phyloP scores from a whole-genome alignment of 768 basidiomycete species.

The Russula virescens region DNA sequence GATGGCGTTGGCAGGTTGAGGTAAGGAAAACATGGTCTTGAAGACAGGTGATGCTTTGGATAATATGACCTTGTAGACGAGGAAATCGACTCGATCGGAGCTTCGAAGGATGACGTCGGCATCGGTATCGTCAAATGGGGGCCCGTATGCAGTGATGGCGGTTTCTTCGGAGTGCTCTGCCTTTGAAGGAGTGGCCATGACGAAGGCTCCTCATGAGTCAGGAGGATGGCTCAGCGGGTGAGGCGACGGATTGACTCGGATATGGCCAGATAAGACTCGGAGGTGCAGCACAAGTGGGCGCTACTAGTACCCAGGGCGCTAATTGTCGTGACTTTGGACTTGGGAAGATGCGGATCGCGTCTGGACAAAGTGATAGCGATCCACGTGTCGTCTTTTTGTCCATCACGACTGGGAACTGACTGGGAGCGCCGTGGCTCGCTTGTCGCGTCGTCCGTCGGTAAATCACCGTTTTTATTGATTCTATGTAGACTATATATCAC shows the following conservation, averaged over 20 bases:
- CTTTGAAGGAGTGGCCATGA: background rate
- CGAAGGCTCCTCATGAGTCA: background rate
- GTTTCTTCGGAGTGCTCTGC: background rate
- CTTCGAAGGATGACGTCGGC: background rate
- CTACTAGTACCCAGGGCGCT: too few species aligned
- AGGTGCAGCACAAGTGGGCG: too few species aligned
- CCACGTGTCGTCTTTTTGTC: background rate
- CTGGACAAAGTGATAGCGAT: conserved; percentile 28
- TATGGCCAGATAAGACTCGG: too few species aligned
- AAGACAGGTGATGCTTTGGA: conserved; percentile 8
- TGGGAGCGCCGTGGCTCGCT: background rate
- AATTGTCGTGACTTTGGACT: too few species aligned
- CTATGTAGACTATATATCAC: background rate
- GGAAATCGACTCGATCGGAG: conserved; percentile 4
- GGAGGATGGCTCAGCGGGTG: background rate
- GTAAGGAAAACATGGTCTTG: background rate
- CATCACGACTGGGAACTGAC: background rate
- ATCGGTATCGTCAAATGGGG: background rate
- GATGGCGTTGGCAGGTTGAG: background rate
- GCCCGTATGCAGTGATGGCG: background rate
- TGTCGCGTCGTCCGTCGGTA: background rate
- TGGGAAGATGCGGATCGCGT: too few species aligned
- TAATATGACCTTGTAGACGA: background rate
- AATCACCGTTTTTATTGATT: background rate
- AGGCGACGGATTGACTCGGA: too few species aligned